These are phyloP conservation scores for Hymenotorrendiella dingleyae DNA, from an alignment of 2,329 filamentous ascomycete species.

Conservation along the genomic window DNA sequence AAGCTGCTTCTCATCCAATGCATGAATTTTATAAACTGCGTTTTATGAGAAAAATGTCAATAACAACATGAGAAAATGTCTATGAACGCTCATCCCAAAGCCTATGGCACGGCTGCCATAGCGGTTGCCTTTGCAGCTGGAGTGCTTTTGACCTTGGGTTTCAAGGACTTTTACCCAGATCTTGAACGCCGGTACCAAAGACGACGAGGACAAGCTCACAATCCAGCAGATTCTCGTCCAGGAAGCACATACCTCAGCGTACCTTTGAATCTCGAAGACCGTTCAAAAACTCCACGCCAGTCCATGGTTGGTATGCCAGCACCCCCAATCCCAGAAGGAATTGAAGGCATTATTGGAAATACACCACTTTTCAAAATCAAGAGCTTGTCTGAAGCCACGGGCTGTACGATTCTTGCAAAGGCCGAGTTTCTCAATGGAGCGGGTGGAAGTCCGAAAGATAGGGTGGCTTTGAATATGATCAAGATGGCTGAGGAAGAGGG, in stretches of 20 bases:
- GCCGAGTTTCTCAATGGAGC: constrained; percentile 95
- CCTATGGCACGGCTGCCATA: constrained; percentile 60
- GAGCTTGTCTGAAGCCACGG: constrained; percentile 79
- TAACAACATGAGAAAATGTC: constrained; percentile 41
- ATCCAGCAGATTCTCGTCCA: constrained; percentile 18
- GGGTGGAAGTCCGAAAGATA: constrained; percentile 89
- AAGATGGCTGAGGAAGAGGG: constrained; percentile 71
- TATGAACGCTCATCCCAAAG: constrained; percentile 53
- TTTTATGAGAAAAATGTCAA: constrained; percentile 5
- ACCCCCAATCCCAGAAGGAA: constrained; percentile 60
- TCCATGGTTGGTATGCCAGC: constrained; percentile 17
- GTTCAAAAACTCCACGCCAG: constrained; percentile 37
- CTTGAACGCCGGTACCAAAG: constrained; percentile 59
- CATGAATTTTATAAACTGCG: constrained; percentile 4
- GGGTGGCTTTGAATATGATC: constrained; percentile 90
- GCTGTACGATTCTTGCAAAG: constrained; percentile 86
- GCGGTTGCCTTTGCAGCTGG: constrained; percentile 72
- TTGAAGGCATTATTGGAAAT: constrained; percentile 89
- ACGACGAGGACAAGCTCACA: constrained; percentile 28
- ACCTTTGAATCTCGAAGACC: constrained; percentile 51
- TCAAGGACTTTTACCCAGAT: constrained; percentile 75
- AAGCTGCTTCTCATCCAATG: constrained; percentile 8
- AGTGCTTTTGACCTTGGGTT: constrained; percentile 66
- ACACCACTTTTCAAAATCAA: constrained; percentile 84
- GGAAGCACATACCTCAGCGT: constrained; percentile 25